A percentile compares a stretch with the other conserved stretches of the same genome.
Evolutionary conservation across 257 asterid species (phyloP).

Genomic region (Capsicum rhomboideum): DNA sequence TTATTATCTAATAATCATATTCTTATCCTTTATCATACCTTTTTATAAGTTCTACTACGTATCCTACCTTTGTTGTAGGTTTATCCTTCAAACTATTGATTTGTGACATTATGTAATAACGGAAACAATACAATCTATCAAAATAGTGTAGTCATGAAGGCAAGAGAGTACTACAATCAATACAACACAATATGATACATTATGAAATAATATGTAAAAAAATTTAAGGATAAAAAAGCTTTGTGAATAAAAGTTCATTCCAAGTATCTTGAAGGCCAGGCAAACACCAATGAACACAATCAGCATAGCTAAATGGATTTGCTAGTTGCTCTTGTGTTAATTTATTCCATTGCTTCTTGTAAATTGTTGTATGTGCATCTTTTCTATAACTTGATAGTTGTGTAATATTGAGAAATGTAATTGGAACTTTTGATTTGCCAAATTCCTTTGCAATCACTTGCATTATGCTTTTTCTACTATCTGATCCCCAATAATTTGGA

Average conservation of each 20-base stretch:
- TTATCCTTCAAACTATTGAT: neutral
- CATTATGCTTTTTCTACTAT: neutral
- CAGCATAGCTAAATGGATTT: constrained; percentile 51
- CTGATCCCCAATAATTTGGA: neutral
- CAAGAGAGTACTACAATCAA: neutral
- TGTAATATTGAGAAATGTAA: constrained; percentile 56
- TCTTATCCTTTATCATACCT: neutral
- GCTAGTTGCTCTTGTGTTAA: constrained; percentile 36
- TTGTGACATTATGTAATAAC: neutral
- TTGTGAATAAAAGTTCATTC: neutral
- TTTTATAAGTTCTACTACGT: neutral
- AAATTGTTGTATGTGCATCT: constrained; percentile 66
- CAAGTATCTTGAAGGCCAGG: constrained; percentile 25
- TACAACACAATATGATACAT: neutral
- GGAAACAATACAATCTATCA: neutral
- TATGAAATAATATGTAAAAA: neutral
- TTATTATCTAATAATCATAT: neutral
- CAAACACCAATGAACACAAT: constrained; percentile 85
- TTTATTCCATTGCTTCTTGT: constrained; percentile 43
- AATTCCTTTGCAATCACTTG: neutral
- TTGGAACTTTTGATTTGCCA: constrained; percentile 35
- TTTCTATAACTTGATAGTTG: constrained; percentile 49
- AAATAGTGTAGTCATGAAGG: neutral
- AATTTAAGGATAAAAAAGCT: neutral
- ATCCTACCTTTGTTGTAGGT: neutral